phyloP scores from a whole-genome alignment of 345 rosid species.

The Linum tenue region DNA sequence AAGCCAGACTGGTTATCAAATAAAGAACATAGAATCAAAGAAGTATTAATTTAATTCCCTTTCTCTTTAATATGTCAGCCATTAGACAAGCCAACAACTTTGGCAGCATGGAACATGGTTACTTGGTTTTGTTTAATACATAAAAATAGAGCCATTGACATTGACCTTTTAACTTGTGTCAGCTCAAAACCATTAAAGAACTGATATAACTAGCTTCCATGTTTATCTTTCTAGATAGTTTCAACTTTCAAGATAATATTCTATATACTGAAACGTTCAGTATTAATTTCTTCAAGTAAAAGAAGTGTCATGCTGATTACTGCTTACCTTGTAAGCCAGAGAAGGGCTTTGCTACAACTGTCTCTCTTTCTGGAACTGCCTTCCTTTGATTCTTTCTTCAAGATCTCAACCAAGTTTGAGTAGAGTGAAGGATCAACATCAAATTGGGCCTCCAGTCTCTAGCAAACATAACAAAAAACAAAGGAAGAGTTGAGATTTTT shows the following conservation, averaged over 20 bases:
- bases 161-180: background rate
- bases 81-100: background rate
- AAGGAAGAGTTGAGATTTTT: no score
- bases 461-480: background rate
- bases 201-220: no score
- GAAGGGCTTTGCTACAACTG: conserved; percentile 71
- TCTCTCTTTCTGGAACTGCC: conserved; percentile 39
- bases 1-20: background rate
- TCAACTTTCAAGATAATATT: no score
- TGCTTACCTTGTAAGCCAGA: conserved; percentile 88
- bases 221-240: no score
- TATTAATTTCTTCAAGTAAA: no score
- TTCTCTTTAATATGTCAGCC: conserved; percentile 1
- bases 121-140: no score
- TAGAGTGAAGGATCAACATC: conserved; percentile 48
- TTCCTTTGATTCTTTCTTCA: conserved; percentile 58
- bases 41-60: background rate
- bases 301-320: background rate
- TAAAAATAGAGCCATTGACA: background rate
- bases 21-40: background rate
- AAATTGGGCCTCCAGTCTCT: conserved; percentile 63
- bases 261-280: no score
- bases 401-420: conserved; percentile 56
- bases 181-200: no score
- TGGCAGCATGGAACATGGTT: background rate